Percentiles rank a stretch among this genome's conserved stretches.
Conservation (phyloP, 2,329 filamentous ascomycete species). For the Penicillium sp. region DNA sequence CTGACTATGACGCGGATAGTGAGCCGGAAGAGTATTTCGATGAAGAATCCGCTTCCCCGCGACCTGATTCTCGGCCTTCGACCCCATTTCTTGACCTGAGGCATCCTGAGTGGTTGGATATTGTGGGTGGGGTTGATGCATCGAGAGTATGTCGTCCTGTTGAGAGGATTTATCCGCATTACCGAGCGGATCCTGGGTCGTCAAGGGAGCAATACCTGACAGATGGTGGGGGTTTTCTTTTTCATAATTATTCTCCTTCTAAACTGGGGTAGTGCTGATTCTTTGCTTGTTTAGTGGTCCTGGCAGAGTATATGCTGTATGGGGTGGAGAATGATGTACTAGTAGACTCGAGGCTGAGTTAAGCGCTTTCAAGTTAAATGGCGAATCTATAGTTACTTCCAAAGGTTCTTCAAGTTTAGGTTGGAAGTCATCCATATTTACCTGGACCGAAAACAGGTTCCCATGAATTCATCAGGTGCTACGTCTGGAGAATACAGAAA, state of each 20-base stretch:
- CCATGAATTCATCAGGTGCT: neutral
- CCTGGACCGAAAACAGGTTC: too few relatives aligned
- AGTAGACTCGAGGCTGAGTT: too few relatives aligned
- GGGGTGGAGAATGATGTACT: neutral
- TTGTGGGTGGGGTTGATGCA: constrained; percentile 10
- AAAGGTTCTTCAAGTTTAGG: too few relatives aligned
- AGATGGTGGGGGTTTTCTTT: neutral
- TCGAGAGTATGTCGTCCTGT: constrained; percentile 19
- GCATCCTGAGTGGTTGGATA: neutral
- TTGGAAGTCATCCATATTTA: too few relatives aligned
- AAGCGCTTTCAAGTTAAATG: too few relatives aligned
- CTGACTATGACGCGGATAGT: too few relatives aligned
- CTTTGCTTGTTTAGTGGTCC: neutral
- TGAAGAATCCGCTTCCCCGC: neutral
- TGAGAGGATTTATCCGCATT: constrained; percentile 8
- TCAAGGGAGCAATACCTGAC: constrained; percentile 2
- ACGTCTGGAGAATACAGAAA: neutral
- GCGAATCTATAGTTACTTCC: too few relatives aligned
- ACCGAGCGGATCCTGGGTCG: constrained; percentile 8
- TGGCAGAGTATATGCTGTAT: neutral
- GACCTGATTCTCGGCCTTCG: neutral
- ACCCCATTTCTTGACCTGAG: neutral
- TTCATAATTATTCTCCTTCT: neutral
- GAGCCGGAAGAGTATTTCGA: too few relatives aligned
- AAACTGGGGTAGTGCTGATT: neutral